Percentiles rank a stretch among this genome's conserved stretches.
Evolutionary conservation across 805 yeast genomes (phyloP).

Genomic region (Ogataea sp.): DNA sequence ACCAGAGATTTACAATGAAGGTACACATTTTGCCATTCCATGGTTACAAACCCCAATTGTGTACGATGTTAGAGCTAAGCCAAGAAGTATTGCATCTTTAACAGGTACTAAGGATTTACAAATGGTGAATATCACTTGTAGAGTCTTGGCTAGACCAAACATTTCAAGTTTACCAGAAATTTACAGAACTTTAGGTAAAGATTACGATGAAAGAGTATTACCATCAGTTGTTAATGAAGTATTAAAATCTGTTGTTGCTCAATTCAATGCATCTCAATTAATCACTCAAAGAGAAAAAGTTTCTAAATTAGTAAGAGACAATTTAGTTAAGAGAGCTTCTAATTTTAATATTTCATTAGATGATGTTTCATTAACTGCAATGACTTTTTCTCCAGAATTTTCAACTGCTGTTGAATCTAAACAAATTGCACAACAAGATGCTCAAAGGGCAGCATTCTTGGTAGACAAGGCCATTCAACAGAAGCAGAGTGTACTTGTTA

Average conservation of each 20-base stretch:
- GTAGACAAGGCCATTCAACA: conserved; percentile 98
- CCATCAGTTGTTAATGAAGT: conserved; percentile 99
- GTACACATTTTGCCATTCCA: conserved; percentile 90
- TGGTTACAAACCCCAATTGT: conserved; percentile 91
- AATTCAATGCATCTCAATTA: conserved; percentile 95
- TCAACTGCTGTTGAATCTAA: conserved; percentile 97
- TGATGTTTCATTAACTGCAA: conserved; percentile 92
- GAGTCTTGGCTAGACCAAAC: conserved; percentile 89
- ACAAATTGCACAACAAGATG: conserved; percentile 99
- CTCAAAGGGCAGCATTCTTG: conserved; percentile 94
- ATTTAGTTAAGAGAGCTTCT: conserved; percentile 81
- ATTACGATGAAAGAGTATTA: conserved; percentile 93
- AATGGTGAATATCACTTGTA: conserved; percentile 98
- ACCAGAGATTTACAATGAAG: conserved; percentile 79
- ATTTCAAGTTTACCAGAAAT: conserved; percentile 71
- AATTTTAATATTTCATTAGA: conserved; percentile 83
- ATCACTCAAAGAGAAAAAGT: conserved; percentile 99
- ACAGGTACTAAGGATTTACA: conserved; percentile 98
- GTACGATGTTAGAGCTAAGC: conserved; percentile 95
- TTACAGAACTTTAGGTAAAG: conserved; percentile 86
- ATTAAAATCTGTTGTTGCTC: conserved; percentile 93
- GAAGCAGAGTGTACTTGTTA: conserved; percentile 93
- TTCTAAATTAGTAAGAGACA: conserved; percentile 84
- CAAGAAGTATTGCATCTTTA: conserved; percentile 89
- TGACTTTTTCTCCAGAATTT: conserved; percentile 98